Conservation (phyloP, 2,329 filamentous ascomycete species). For the Amauroascus niger region DNA sequence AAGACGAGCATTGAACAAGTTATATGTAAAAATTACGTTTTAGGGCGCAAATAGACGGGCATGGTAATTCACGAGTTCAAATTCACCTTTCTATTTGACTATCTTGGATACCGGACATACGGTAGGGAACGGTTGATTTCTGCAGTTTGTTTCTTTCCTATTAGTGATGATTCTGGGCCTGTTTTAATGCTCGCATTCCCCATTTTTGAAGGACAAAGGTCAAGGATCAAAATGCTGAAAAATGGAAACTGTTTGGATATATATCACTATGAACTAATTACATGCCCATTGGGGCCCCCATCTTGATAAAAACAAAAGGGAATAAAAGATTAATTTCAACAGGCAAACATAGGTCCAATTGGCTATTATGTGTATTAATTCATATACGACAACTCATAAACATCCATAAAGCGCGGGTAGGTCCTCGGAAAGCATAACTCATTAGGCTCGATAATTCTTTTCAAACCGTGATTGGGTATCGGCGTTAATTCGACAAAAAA, state of each 20-base stretch:
- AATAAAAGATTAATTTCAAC: neutral
- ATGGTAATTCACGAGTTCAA: neutral
- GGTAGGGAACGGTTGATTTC: no score
- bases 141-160: neutral
- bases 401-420: neutral
- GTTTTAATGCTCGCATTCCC: no score
- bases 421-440: neutral
- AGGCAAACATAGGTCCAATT: neutral
- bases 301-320: no score
- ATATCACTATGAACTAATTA: no score
- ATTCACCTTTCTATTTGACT: neutral
- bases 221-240: no score
- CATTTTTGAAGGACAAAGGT: no score
- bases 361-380: neutral
- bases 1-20: constrained; percentile 36
- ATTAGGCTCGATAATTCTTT: neutral
- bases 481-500: neutral
- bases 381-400: neutral
- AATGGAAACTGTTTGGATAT: no score
- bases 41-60: neutral
- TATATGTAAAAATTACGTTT: constrained; percentile 27
- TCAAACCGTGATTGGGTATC: neutral
- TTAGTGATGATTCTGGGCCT: neutral
- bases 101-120: neutral
- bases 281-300: no score